A percentile compares a stretch with the other conserved stretches of the same genome.
Evolutionary conservation across 2,329 filamentous ascomycete species (phyloP).

Genomic region (Paracoccidioides lutzii): DNA sequence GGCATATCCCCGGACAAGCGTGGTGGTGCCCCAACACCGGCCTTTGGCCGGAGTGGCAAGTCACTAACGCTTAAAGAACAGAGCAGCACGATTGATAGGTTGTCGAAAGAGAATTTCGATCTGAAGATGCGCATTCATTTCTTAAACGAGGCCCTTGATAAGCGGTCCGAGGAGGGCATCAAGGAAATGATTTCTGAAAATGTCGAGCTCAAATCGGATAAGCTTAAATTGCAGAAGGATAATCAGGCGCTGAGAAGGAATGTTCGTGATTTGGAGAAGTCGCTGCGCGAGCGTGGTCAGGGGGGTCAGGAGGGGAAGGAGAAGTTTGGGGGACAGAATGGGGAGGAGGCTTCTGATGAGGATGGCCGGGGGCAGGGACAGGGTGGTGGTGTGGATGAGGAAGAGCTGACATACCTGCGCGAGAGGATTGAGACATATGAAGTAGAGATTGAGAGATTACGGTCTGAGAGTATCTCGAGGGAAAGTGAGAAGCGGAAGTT

Average conservation of each 20-base stretch:
- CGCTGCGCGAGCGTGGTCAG: conserved; percentile 48
- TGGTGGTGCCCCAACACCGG: conserved; percentile 35
- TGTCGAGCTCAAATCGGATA: conserved; percentile 82
- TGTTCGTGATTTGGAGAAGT: conserved; percentile 76
- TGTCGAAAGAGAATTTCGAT: conserved; percentile 97
- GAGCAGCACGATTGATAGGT: conserved; percentile 87
- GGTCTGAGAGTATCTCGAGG: conserved; percentile 61
- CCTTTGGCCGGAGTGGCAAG: conserved; percentile 45
- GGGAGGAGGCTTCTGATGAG: conserved; percentile 32
- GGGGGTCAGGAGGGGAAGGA: conserved; percentile 31
- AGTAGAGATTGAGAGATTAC: conserved; percentile 67
- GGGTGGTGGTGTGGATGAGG: conserved; percentile 52
- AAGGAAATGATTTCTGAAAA: conserved; percentile 98
- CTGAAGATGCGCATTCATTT: conserved; percentile 97
- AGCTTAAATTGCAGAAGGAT: conserved; percentile 80
- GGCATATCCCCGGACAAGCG: conserved; percentile 48
- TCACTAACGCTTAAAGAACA: conserved; percentile 91
- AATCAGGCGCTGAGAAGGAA: conserved; percentile 70
- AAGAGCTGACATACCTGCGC: conserved; percentile 71
- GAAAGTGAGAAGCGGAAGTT: conserved; percentile 80
- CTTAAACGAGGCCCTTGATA: conserved; percentile 81
- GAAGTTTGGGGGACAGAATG: conserved; percentile 26
- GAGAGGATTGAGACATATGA: conserved; percentile 78
- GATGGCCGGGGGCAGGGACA: conserved; percentile 32
- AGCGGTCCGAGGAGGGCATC: conserved; percentile 86